Evolutionary conservation across 1,139 yeast species (phyloP).

Genomic region (Yamadazyma atlantica): DNA sequence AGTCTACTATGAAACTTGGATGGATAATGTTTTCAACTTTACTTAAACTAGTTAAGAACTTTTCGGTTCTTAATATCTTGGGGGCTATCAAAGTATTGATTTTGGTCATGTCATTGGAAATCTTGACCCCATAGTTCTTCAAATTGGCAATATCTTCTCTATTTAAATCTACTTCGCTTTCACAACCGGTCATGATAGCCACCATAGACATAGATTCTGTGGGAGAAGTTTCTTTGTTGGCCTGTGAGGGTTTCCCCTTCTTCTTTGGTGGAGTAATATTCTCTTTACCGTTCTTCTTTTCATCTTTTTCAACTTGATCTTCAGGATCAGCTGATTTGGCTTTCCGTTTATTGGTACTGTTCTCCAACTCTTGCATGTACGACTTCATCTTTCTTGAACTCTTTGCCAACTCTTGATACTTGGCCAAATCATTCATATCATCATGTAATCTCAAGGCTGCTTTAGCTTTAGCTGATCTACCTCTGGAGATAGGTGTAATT

Average conservation of each 20-base stretch:
- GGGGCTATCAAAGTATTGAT: constrained; percentile 71
- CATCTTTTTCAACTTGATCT: background rate
- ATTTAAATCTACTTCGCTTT: constrained; percentile 38
- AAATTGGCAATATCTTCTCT: constrained; percentile 33
- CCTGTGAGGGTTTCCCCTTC: constrained; percentile 6
- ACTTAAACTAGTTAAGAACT: constrained; percentile 57
- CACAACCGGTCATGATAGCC: constrained; percentile 68
- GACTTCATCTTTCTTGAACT: constrained; percentile 40
- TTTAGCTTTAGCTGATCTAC: constrained; percentile 39
- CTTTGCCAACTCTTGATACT: constrained; percentile 50
- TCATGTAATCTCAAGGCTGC: constrained; percentile 69
- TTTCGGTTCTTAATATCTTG: constrained; percentile 76
- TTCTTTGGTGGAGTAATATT: constrained; percentile 8
- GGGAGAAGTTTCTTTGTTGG: constrained; percentile 10
- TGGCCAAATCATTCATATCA: constrained; percentile 65
- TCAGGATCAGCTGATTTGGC: constrained; percentile 2
- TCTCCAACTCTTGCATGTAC: constrained; percentile 33
- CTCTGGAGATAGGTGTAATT: background rate
- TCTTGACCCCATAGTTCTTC: constrained; percentile 37
- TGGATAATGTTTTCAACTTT: constrained; percentile 42
- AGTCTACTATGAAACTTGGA: constrained; percentile 46
- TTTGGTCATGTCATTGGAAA: constrained; percentile 33
- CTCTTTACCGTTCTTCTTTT: constrained; percentile 1
- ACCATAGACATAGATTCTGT: constrained; percentile 14
- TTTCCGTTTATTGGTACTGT: constrained; percentile 12